Conservation (phyloP, 495 filamentous ascomycete species). For the Aspergillus indologenus region DNA sequence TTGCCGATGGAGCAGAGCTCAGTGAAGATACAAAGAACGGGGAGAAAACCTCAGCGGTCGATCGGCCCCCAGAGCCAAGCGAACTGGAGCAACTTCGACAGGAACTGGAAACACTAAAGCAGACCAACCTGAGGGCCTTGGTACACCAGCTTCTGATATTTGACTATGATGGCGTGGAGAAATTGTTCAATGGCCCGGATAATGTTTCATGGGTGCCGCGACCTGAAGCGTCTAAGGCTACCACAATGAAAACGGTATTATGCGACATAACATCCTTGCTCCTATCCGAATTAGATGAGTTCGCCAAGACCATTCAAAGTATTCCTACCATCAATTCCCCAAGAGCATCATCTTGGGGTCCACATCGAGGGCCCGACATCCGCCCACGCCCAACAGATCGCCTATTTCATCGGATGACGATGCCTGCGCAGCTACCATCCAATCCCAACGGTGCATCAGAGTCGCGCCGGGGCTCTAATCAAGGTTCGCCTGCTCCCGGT, state of each 20-base stretch:
- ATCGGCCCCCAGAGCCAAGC: conserved; percentile 35
- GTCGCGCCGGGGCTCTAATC: conserved; percentile 48
- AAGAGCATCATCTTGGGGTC: conserved; percentile 45
- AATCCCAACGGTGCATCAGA: conserved; percentile 51
- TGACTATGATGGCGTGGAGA: conserved; percentile 53
- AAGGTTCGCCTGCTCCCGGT: conserved; percentile 43
- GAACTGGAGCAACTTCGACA: conserved; percentile 62
- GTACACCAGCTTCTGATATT: conserved; percentile 79
- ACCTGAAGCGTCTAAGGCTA: conserved; percentile 64
- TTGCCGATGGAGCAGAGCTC: conserved; percentile 69
- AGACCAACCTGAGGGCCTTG: conserved; percentile 70
- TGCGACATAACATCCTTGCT: conserved; percentile 85
- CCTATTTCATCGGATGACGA: conserved; percentile 69
- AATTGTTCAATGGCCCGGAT: conserved; percentile 41
- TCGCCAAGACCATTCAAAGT: conserved; percentile 81
- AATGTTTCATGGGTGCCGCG: conserved; percentile 71
- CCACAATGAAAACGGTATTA: conserved; percentile 93
- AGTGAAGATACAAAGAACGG: conserved; percentile 35
- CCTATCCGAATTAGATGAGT: conserved; percentile 80
- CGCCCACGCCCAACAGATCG: conserved; percentile 45
- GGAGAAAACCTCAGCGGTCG: conserved; percentile 6
- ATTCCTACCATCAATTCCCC: conserved; percentile 80
- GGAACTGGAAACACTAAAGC: conserved; percentile 53
- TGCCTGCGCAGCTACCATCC: conserved; percentile 61
- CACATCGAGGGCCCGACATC: conserved; percentile 43